Evolutionary conservation across 1,139 yeast species (phyloP).

Genomic region (Debaryomyces fabryi): DNA sequence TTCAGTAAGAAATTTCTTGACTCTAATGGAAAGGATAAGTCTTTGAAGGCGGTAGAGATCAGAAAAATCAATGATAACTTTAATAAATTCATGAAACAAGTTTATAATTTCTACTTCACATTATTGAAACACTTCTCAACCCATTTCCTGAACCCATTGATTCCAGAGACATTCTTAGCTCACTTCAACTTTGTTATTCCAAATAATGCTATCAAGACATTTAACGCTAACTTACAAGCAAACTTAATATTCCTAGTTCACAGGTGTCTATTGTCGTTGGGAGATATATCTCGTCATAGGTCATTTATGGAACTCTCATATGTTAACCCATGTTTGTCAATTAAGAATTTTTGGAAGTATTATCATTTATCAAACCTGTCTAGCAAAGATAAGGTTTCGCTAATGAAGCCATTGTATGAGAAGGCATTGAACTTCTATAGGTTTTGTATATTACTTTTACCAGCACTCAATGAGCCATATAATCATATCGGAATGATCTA

Average conservation of each 20-base stretch:
- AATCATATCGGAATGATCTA: conserved; percentile 66
- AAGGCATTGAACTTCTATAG: conserved; percentile 52
- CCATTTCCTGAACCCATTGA: conserved; percentile 36
- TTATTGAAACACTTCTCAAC: conserved; percentile 41
- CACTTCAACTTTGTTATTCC: conserved; percentile 25
- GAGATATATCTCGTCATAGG: conserved; percentile 62
- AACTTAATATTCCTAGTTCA: conserved; percentile 53
- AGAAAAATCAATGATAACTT: conserved; percentile 57
- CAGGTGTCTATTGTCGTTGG: conserved; percentile 57
- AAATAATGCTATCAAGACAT: conserved; percentile 17
- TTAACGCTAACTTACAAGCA: conserved; percentile 32
- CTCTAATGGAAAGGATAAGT: conserved; percentile 20
- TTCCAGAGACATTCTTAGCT: conserved; percentile 30
- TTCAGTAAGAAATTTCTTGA: conserved; percentile 12
- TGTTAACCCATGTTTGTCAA: conserved; percentile 39
- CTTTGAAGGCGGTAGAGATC: conserved; percentile 48
- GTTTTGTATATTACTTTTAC: conserved; percentile 56
- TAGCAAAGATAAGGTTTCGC: conserved; percentile 31
- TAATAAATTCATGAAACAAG: conserved; percentile 48
- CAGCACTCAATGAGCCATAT: conserved; percentile 68
- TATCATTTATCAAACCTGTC: conserved; percentile 18
- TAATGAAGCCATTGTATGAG: conserved; percentile 26
- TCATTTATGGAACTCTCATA: conserved; percentile 46
- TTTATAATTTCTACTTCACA: conserved; percentile 48
- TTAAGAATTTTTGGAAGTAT: conserved; percentile 37